Base-by-base conservation (phyloP, 495 filamentous ascomycete species). In the Podospora didyma region DNA sequence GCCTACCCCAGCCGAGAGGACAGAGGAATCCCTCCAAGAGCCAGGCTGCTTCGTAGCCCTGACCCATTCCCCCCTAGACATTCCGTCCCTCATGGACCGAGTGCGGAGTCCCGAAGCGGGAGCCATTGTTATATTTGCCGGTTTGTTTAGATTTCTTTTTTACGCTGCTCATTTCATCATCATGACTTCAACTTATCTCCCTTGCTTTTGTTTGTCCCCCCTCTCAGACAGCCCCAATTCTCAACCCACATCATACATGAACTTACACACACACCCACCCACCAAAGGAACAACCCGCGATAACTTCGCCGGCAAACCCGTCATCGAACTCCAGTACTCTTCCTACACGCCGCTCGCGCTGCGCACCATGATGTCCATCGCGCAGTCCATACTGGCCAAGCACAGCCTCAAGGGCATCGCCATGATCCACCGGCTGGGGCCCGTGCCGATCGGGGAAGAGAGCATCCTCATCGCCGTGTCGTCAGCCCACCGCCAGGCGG, bases 391-490 rank as follows among this genome's bases (percentile, higher is more conserved):
- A 2, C 73, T 77, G 2, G 46, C 63, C 20, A 84, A 82, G 58
- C 82, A 96, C 66, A 68, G 62, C 1, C 77, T 97, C 5, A 75
- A 76, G 21, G 85, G 82, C 0, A 86, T 97, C 49, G 82, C 84
- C 41, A 89, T 97, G 66, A 77, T 87, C 46, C 94, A 98, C 71
- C 81, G 94, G n/a, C 77, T 98, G 7, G 94, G 94, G 0, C 75
- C 79, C 16, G 92, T 96, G 4, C 90, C 90, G 2, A 84, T 98
- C 39, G 85, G 84, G 6, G 92, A 97, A 71, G 92, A 96, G 67
- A 95, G 90, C 62, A 93, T 98, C 62, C 74, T 93, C 57, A 90
- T 98, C 68, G 90, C 90, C 9, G 89, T 97, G 14, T 89, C 88
- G 49, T 77, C 88, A 21, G 84, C 89, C 44, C 94, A 98, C 79